Base-by-base conservation (phyloP, 352 stramenopile genomes). In the Phytophthora nicotianae region DNA sequence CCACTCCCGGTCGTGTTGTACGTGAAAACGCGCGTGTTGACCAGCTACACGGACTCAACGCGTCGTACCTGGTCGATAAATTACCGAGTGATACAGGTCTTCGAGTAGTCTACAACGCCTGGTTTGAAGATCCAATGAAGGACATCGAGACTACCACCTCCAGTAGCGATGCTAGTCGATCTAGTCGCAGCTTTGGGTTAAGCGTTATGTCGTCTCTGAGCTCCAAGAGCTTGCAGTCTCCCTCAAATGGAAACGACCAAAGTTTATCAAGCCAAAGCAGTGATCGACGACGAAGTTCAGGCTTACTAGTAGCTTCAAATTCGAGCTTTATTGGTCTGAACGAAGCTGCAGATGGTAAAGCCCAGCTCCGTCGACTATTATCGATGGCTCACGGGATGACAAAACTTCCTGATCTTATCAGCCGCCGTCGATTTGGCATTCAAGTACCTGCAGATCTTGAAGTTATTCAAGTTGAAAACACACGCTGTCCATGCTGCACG, bases 71-170 rank as follows among this genome's bases (percentile, higher is more conserved):
- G 24, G 70, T 75, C 0, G 45, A 74, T 35, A 40, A 52, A 41
- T 42, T 79, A 20, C 70, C 70, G 0, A 14, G 56, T 10, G 46
- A 37, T 7, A 61, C 52, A 37, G 60, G 50, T 4, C 53, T 79
- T 7, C 63, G 58, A 32, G 58, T 79, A 4, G 62, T 79, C 14
- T 79, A 75, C 58, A 69, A 74, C 27, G 59, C 62, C 8, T 61
- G 45, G 46, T 55, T 72, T 11, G 58, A 68, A 2, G 11, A 53
- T 11, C n/a, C 32, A 4, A 38, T 46, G 32, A 59, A 37, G 26
- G 43, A 50, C 5, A 45, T 47, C 20, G 53, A 54, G 20, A 14
- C 14, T 10, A 37, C 27, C 6, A 45, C 21, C n/a, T 24, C 29
- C 6, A 54, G 42, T 46, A 59, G 9, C 5, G 17, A 29, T 3